Evolutionary conservation across 2,329 filamentous ascomycete genomes (phyloP).

Genomic region (Penicillium sp.): DNA sequence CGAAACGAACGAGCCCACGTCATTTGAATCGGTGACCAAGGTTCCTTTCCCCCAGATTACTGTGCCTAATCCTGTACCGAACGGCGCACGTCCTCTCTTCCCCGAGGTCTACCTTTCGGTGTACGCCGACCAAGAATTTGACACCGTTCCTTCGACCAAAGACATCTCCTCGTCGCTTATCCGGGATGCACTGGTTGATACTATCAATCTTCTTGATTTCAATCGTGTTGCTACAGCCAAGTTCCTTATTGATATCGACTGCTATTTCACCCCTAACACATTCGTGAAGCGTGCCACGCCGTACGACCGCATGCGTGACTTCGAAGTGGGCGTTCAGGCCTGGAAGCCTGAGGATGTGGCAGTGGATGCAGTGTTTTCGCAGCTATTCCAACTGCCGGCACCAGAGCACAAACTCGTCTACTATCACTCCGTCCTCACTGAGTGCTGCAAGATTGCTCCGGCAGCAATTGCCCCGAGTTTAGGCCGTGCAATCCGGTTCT

Average conservation of each 20-base stretch:
- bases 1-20: conserved; percentile 53
- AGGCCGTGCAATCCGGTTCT: conserved; percentile 84
- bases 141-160: conserved; percentile 77
- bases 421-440: conserved; percentile 91
- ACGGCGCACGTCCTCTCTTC: conserved; percentile 75
- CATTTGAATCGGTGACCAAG: conserved; percentile 61
- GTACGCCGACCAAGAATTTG: conserved; percentile 79
- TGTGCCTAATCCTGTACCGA: conserved; percentile 72
- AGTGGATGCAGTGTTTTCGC: conserved; percentile 96
- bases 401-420: conserved; percentile 94
- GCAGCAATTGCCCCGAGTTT: conserved; percentile 94
- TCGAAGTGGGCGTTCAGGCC: conserved; percentile 64
- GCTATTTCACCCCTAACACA: conserved; percentile 84
- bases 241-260: conserved; percentile 89
- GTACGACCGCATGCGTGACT: conserved; percentile 78
- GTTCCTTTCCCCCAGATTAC: conserved; percentile 74
- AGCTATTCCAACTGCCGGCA: conserved; percentile 81
- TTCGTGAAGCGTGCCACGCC: conserved; percentile 92
- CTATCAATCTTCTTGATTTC: conserved; percentile 89
- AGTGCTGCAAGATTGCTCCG: conserved; percentile 92
- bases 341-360: conserved; percentile 98
- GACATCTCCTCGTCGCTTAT: conserved; percentile 79
- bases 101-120: conserved; percentile 94
- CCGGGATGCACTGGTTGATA: conserved; percentile 82
- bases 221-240: conserved; percentile 85